Evolutionary conservation across 1,284 basidiomycete species (phyloP).

Genomic region (Irpex sp.): DNA sequence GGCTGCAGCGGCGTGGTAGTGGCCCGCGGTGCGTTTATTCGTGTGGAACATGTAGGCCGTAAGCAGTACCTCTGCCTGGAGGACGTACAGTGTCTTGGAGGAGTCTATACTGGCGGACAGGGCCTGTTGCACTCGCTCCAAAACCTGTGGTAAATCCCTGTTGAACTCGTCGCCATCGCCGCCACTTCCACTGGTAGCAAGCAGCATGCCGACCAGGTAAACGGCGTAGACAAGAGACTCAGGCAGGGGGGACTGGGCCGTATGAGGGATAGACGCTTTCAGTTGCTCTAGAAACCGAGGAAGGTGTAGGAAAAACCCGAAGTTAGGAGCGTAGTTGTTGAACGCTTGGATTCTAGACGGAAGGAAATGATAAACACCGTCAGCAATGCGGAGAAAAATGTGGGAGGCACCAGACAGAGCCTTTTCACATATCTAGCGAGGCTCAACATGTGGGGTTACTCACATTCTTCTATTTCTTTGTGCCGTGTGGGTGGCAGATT

Average conservation of each 20-base stretch:
- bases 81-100: slow-evolving; percentile 34
- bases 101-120: slow-evolving; percentile 33
- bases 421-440: neutral
- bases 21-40: slow-evolving; percentile 37
- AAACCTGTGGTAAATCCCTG: slow-evolving; percentile 23
- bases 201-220: slow-evolving; percentile 24
- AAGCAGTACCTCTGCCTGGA: slow-evolving; percentile 45
- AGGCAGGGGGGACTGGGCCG: slow-evolving; percentile 20
- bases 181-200: slow-evolving; percentile 6
- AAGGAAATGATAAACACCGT: neutral
- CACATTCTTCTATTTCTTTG: slow-evolving; percentile 12
- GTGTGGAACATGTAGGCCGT: slow-evolving; percentile 41
- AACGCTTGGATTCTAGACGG: slow-evolving; percentile 31
- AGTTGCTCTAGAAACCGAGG: slow-evolving; percentile 30
- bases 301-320: slow-evolving; percentile 41
- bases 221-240: slow-evolving; percentile 23
- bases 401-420: neutral
- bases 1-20: slow-evolving; percentile 40
- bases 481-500: neutral
- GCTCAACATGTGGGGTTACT: slow-evolving; percentile 1
- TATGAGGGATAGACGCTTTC: slow-evolving; percentile 18
- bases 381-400: neutral
- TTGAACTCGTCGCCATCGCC: slow-evolving; percentile 15
- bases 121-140: slow-evolving; percentile 27
- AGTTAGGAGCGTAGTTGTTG: slow-evolving; percentile 31